Percentiles rank a stretch among this genome's conserved stretches.
Evolutionary conservation across 1,139 yeast genomes (phyloP).

Genomic region (Yamadazyma siamensis): DNA sequence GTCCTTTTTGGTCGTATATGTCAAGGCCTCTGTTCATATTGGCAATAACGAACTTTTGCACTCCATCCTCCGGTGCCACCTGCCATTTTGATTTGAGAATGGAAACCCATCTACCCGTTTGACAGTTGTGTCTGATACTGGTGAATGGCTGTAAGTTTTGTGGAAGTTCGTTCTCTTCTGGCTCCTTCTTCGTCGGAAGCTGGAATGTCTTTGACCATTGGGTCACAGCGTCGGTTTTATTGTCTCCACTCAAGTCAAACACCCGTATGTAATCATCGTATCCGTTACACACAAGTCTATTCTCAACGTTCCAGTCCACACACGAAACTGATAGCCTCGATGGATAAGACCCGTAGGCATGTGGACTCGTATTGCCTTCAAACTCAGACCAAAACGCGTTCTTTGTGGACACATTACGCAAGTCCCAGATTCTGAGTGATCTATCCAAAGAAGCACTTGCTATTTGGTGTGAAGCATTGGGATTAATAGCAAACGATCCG

Average conservation of each 20-base stretch:
- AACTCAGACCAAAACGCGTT: slow-evolving; percentile 40
- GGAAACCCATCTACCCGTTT: slow-evolving; percentile 95
- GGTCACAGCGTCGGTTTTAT: slow-evolving; percentile 18
- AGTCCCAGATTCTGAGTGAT: slow-evolving; percentile 81
- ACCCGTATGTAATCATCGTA: slow-evolving; percentile 81
- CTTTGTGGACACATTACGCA: slow-evolving; percentile 48
- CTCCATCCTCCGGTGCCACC: slow-evolving; percentile 59
- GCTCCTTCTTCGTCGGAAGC: slow-evolving; percentile 12
- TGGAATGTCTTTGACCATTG: slow-evolving; percentile 25
- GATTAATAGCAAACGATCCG: slow-evolving; percentile 83
- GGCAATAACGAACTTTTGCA: slow-evolving; percentile 83
- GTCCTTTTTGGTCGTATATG: slow-evolving; percentile 72
- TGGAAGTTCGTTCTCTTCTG: slow-evolving; percentile 19
- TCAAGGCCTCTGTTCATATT: slow-evolving; percentile 90
- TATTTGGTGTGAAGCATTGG: slow-evolving; percentile 52
- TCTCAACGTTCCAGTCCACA: slow-evolving; percentile 79
- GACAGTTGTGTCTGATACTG: slow-evolving; percentile 81
- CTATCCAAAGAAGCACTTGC: slow-evolving; percentile 90
- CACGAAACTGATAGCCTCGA: slow-evolving; percentile 80
- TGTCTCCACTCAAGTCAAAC: slow-evolving; percentile 29
- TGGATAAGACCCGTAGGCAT: slow-evolving; percentile 57
- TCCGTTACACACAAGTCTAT: slow-evolving; percentile 84
- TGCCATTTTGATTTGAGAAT: slow-evolving; percentile 89
- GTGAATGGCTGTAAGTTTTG: slow-evolving; percentile 50
- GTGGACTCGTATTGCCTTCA: slow-evolving; percentile 42